Conservation (phyloP, 2,329 filamentous ascomycete species). For the Penicillium psychrosexuale region DNA sequence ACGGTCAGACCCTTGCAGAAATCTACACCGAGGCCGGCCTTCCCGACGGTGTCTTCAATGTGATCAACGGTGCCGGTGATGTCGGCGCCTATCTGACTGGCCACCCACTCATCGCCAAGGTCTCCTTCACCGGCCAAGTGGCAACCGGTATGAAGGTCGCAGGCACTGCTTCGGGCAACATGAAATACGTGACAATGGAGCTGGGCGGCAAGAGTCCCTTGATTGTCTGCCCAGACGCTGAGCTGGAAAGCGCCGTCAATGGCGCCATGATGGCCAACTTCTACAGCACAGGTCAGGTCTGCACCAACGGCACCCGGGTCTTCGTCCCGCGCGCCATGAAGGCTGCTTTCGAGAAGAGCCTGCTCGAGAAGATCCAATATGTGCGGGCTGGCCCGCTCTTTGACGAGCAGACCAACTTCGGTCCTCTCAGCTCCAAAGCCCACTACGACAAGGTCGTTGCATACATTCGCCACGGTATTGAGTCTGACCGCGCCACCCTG, state of each 20-base stretch:
- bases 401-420: slow-evolving; percentile 73
- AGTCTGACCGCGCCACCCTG: slow-evolving; percentile 69
- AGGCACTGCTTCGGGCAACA: slow-evolving; percentile 66
- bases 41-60: slow-evolving; percentile 80
- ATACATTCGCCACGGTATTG: slow-evolving; percentile 73
- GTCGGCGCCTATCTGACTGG: slow-evolving; percentile 72
- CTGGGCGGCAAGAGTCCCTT: slow-evolving; percentile 82
- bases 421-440: slow-evolving; percentile 70
- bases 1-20: slow-evolving; percentile 70
- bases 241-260: slow-evolving; percentile 76
- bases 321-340: slow-evolving; percentile 71
- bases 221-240: slow-evolving; percentile 74
- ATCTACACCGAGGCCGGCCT: slow-evolving; percentile 76
- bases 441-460: slow-evolving; percentile 75
- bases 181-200: slow-evolving; percentile 94
- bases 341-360: slow-evolving; percentile 61
- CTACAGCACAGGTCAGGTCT: slow-evolving; percentile 86
- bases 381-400: slow-evolving; percentile 71
- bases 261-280: slow-evolving; percentile 94
- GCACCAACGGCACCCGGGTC: slow-evolving; percentile 86
- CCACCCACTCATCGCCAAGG: slow-evolving; percentile 73
- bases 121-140: slow-evolving; percentile 87
- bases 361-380: slow-evolving; percentile 67
- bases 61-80: slow-evolving; percentile 75
- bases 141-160: slow-evolving; percentile 80